phyloP scores from a whole-genome alignment of 768 basidiomycete genomes.

The Auriscalpium microsporum region DNA sequence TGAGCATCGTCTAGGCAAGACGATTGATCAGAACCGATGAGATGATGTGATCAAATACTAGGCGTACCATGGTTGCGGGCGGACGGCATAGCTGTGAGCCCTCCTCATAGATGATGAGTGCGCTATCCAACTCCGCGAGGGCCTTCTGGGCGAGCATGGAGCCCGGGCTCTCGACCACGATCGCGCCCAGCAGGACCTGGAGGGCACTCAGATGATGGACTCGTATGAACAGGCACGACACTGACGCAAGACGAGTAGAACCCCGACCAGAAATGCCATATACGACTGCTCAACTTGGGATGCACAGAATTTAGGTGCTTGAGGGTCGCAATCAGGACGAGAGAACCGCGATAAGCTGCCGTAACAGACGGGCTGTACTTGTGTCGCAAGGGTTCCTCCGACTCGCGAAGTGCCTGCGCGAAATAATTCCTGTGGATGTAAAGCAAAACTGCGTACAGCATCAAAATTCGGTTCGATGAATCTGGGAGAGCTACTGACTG shows the following conservation, averaged over 20 bases:
- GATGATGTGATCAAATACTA: not conserved
- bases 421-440: conserved; percentile 40
- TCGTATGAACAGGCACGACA: not conserved
- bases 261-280: conserved; percentile 47
- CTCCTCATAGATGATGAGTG: conserved; percentile 34
- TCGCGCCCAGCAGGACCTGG: conserved; percentile 37
- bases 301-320: conserved; percentile 29
- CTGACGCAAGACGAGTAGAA: conserved; percentile 43
- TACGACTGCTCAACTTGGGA: conserved; percentile 23
- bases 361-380: conserved; percentile 38
- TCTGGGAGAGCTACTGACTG: conserved; percentile 26
- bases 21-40: not conserved
- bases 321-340: conserved; percentile 33
- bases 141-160: conserved; percentile 34
- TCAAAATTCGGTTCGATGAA: conserved; percentile 4
- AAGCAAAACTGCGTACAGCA: conserved; percentile 13
- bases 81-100: conserved; percentile 33
- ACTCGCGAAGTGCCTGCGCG: conserved; percentile 35
- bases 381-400: conserved; percentile 33
- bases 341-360: conserved; percentile 35
- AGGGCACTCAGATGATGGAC: not conserved
- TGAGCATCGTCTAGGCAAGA: not conserved
- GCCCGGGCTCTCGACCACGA: conserved; percentile 38
- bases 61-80: conserved; percentile 1
- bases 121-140: conserved; percentile 28